phyloP scores from a whole-genome alignment of 371 early-diverging fungal species.

The Mortierella sp. region DNA sequence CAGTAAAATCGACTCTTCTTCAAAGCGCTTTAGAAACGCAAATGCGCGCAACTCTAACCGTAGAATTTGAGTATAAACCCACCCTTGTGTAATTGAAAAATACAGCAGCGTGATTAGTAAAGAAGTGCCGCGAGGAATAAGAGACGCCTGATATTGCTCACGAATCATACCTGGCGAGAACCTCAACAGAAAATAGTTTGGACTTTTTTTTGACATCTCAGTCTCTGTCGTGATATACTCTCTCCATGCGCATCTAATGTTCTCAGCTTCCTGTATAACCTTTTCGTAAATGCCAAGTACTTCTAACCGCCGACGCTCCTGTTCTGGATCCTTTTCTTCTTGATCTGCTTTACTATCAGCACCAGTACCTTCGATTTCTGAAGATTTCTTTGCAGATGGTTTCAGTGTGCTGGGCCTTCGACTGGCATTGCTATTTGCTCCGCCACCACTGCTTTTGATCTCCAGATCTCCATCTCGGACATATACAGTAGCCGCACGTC shows the following conservation, averaged over 20 bases:
- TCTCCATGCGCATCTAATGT: constrained; percentile 36
- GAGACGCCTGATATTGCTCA: neutral
- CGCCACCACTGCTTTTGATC: constrained; percentile 1
- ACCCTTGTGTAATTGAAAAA: constrained; percentile 59
- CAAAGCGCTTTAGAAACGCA: constrained; percentile 70
- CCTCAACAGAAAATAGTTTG: constrained; percentile 61
- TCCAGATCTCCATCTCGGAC: constrained; percentile 47
- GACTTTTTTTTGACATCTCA: constrained; percentile 20
- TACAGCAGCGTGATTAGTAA: neutral
- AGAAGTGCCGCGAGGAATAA: neutral
- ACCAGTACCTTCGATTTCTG: neutral
- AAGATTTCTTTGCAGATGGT: neutral
- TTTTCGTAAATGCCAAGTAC: constrained; percentile 62
- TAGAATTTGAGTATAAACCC: constrained; percentile 72
- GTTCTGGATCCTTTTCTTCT: constrained; percentile 29
- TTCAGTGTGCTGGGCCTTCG: neutral
- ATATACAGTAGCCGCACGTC: constrained; percentile 35
- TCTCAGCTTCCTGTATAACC: constrained; percentile 41
- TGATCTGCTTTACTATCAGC: constrained; percentile 16
- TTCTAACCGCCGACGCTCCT: constrained; percentile 58
- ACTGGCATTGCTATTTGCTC: neutral
- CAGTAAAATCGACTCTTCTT: constrained; percentile 68
- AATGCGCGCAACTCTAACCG: constrained; percentile 68
- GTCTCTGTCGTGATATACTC: constrained; percentile 35
- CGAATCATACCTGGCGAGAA: constrained; percentile 64